These are phyloP conservation scores for Clarkia xantiana DNA, from an alignment of 345 rosid genomes.

Conservation along the genomic window DNA sequence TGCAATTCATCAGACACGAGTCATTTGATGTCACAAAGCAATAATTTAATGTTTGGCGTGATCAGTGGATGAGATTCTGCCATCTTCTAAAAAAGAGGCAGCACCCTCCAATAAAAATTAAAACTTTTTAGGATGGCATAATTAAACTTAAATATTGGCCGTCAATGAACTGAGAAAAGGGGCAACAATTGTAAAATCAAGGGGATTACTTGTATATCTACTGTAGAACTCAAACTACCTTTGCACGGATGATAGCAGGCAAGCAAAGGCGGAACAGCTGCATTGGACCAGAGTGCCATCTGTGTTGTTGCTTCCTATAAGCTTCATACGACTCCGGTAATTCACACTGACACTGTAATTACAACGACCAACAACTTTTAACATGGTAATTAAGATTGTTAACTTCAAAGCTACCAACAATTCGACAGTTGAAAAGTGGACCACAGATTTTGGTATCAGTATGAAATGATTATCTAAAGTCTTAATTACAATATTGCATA, in stretches of 20 bases:
- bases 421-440: no score
- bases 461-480: no score
- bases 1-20: conserved; percentile 10
- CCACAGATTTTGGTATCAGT: no score
- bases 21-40: neutral
- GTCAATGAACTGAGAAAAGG: no score
- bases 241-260: conserved; percentile 23
- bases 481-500: no score
- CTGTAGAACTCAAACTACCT: conserved; percentile 13
- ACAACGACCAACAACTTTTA: neutral
- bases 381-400: no score
- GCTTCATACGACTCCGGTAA: conserved; percentile 46
- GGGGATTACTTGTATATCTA: neutral
- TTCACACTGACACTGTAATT: conserved; percentile 39
- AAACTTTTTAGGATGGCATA: no score
- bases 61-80: no score
- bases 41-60: neutral
- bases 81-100: no score
- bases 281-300: conserved; percentile 55
- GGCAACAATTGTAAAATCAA: neutral
- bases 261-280: conserved; percentile 40
- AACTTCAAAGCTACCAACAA: no score
- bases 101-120: no score
- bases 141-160: no score
- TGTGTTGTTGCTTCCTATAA: conserved; percentile 40